Percentiles rank a stretch among this genome's conserved stretches.
Evolutionary conservation across 208 protist species (phyloP).

Genomic region (Phytomonas francai): DNA sequence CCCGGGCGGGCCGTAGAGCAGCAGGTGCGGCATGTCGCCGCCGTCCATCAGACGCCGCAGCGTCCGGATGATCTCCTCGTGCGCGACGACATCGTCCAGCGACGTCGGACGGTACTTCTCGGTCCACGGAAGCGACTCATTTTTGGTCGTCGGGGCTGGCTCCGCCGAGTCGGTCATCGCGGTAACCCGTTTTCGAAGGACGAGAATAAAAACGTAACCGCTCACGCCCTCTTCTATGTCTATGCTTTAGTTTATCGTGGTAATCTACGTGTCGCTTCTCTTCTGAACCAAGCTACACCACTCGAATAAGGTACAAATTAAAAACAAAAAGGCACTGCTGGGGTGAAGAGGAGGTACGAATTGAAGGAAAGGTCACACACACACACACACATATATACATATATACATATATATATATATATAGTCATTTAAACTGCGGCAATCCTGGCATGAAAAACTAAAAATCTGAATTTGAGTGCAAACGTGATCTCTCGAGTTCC

Average conservation of each 20-base stretch:
- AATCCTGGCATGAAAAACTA: constrained; percentile 1
- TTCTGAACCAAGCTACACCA: not conserved
- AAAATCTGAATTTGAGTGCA: constrained; percentile 6
- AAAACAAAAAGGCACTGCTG: not conserved
- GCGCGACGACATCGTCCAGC: constrained; percentile 88
- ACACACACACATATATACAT: not conserved
- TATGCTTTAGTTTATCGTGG: not conserved
- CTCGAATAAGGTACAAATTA: not conserved
- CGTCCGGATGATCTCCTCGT: constrained; percentile 90
- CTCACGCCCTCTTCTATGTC: not conserved
- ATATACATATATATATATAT: not conserved
- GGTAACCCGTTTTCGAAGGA: constrained; percentile 12
- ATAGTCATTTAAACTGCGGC: not conserved
- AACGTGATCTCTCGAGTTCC: constrained; percentile 7
- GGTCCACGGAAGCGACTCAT: constrained; percentile 74
- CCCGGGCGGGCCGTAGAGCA: constrained; percentile 97
- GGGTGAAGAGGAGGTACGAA: not conserved
- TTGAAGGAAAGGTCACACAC: not conserved
- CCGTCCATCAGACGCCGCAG: constrained; percentile 88
- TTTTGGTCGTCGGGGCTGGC: constrained; percentile 7
- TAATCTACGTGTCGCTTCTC: constrained; percentile 2
- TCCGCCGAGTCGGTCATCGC: constrained; percentile 12
- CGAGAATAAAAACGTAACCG: constrained; percentile 9
- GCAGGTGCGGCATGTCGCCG: constrained; percentile 94
- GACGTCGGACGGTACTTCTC: constrained; percentile 94